Conservation (phyloP, 306 rosid species). For the Mimosa pudica region DNA sequence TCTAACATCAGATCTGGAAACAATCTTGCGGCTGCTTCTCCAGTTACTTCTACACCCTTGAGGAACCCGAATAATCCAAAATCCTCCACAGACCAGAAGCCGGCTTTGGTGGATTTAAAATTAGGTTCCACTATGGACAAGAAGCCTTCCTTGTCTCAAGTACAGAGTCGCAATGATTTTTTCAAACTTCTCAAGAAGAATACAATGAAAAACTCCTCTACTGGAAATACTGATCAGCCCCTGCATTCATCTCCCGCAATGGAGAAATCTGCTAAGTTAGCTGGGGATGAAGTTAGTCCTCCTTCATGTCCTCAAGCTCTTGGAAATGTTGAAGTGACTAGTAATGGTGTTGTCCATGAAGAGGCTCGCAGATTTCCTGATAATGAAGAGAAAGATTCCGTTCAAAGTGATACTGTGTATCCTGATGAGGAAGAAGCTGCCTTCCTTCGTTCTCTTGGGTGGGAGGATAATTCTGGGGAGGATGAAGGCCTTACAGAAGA, state of each 20-base stretch:
- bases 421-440: slow-evolving; percentile 95
- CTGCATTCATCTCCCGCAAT: slow-evolving; percentile 51
- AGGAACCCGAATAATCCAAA: slow-evolving; percentile 68
- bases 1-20: slow-evolving; percentile 55
- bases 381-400: slow-evolving; percentile 45
- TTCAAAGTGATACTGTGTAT: slow-evolving; percentile 50
- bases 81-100: slow-evolving; percentile 62
- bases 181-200: slow-evolving; percentile 85
- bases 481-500: slow-evolving; percentile 95
- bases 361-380: slow-evolving; percentile 50
- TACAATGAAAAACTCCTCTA: slow-evolving; percentile 56
- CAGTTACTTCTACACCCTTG: slow-evolving; percentile 58
- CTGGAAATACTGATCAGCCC: slow-evolving; percentile 52
- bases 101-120: slow-evolving; percentile 67
- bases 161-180: slow-evolving; percentile 92
- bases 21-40: slow-evolving; percentile 62
- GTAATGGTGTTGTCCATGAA: slow-evolving; percentile 63
- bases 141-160: slow-evolving; percentile 78
- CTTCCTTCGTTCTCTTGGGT: slow-evolving; percentile 96
- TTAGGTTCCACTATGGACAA: slow-evolving; percentile 74
- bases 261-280: slow-evolving; percentile 66
- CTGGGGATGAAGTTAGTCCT: slow-evolving; percentile 45
- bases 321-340: slow-evolving; percentile 61
- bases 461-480: slow-evolving; percentile 90
- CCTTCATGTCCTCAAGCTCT: slow-evolving; percentile 52